Conservation (phyloP, 139 green algal genomes). For the Deuterostichococcus epilithicus region DNA sequence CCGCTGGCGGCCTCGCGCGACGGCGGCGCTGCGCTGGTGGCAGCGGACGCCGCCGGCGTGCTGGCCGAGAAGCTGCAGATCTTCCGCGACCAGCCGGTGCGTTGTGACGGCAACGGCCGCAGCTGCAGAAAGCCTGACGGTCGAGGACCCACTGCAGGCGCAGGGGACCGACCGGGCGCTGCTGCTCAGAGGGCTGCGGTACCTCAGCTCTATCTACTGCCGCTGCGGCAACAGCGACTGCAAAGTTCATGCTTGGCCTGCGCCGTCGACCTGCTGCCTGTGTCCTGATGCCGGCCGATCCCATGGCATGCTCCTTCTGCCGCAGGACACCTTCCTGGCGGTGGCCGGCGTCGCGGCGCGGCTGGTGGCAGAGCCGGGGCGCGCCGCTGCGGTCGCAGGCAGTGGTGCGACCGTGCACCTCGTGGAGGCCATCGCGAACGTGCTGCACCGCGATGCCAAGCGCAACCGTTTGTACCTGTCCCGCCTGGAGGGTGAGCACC, state of each 20-base stretch:
- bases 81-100: constrained; percentile 58
- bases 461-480: constrained; percentile 72
- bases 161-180: not conserved
- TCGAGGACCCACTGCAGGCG: constrained; percentile 21
- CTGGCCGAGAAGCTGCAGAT: constrained; percentile 69
- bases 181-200: not conserved
- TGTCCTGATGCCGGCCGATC: too few species aligned
- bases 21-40: constrained; percentile 30
- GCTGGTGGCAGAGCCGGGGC: constrained; percentile 31
- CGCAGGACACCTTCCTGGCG: constrained; percentile 61
- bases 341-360: constrained; percentile 34
- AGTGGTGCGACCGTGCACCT: constrained; percentile 31
- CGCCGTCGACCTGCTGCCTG: too few species aligned
- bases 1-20: constrained; percentile 29
- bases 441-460: constrained; percentile 64
- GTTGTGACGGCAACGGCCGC: not conserved
- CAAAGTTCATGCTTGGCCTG: too few species aligned
- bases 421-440: constrained; percentile 62
- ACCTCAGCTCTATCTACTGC: not conserved
- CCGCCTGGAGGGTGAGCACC: constrained; percentile 60
- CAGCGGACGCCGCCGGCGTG: constrained; percentile 46
- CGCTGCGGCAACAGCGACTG: not conserved
- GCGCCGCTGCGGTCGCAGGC: constrained; percentile 21
- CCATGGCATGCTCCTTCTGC: not conserved
- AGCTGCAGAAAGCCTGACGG: constrained; percentile 3